Base-by-base conservation (phyloP, 2,329 filamentous ascomycete species). In the Periconia sp. region DNA sequence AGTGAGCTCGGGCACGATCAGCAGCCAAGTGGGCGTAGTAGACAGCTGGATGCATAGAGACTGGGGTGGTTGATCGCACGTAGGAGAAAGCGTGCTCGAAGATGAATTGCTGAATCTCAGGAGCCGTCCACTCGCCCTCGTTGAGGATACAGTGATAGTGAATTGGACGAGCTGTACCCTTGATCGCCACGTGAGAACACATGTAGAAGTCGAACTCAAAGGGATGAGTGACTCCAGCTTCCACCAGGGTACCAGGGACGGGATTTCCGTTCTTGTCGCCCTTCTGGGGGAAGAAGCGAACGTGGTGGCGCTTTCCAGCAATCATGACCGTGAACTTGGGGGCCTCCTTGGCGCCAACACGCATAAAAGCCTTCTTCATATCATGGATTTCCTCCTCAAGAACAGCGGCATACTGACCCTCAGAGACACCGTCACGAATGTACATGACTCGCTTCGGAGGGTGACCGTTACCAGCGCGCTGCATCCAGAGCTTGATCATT, bases 41-140 rank as follows among this genome's bases (percentile, higher is more conserved):
- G 0, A 97, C 88, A 0, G 94, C 92, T 0, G 94, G 94, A 60
- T 83, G 90, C 0, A 94, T 75, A 0, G 92, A 97, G 0, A 99
- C 92, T 0, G 94, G 91, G 0, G 93, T 97, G 0, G 92, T 97
- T 0, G 92, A 94, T 15, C 94, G 86, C 51, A 89, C 87, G 68
- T 96, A 99, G 52, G 96, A 91, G 74, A 96, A 99, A 43, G 89
- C 96, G 58, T 97, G 92, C 61, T 96, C 89, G 65, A 97, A 97
- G 19, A 97, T 88, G 83, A 97, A 89, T 52, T 87, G 87, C 66
- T 96, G 90, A 0, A 99, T 79, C 2, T 87, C 81, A 41, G 90
- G 85, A 0, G 87, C 80, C 1, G 80, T 72, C 64, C 90, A 82
- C 1, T 82, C 78, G 49, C 87, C 84, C 71, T 97, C 92, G 68